Percentiles rank a stretch among this genome's conserved stretches.
These are phyloP conservation scores for Extremus antarcticus DNA, from an alignment of 495 filamentous ascomycete species.

Conservation along the genomic window DNA sequence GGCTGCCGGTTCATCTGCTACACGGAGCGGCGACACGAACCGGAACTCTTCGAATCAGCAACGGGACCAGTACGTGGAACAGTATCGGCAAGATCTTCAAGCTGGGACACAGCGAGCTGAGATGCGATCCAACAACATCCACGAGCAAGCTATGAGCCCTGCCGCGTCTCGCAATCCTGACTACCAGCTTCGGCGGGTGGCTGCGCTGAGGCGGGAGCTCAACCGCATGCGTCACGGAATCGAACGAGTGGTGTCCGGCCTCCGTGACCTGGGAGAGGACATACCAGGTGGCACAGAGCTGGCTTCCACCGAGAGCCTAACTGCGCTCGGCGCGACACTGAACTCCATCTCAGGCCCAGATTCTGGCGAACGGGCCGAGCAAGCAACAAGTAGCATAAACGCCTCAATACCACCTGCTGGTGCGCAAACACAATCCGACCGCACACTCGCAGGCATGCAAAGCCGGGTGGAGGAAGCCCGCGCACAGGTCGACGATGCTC, in stretches of 20 bases:
- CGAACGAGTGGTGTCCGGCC: constrained; percentile 23
- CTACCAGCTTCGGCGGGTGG: constrained; percentile 20
- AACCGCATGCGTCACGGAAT: constrained; percentile 23
- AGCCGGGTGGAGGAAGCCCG: constrained; percentile 17
- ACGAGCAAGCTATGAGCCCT: constrained; percentile 15
- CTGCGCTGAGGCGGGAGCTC: constrained; percentile 24
- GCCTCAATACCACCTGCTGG: not conserved
- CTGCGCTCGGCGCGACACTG: constrained; percentile 9
- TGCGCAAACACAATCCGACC: constrained; percentile 1
- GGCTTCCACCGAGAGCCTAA: constrained; percentile 7
- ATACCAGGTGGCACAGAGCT: constrained; percentile 11
- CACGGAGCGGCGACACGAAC: no score
- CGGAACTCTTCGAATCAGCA: no score
- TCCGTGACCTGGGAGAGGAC: constrained; percentile 21
- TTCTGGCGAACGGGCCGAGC: constrained; percentile 1
- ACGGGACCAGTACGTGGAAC: not conserved
- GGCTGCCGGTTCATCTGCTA: no score
- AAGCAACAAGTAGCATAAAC: not conserved
- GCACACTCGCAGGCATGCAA: constrained; percentile 9
- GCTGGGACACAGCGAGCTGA: no score
- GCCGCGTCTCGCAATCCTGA: constrained; percentile 10
- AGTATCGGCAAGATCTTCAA: not conserved
- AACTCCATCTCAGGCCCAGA: constrained; percentile 11
- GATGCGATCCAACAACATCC: constrained; percentile 15
- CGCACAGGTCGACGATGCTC: constrained; percentile 14